These are phyloP conservation scores for Apiospora aurea DNA, from an alignment of 2,329 filamentous ascomycete genomes.

Conservation along the genomic window DNA sequence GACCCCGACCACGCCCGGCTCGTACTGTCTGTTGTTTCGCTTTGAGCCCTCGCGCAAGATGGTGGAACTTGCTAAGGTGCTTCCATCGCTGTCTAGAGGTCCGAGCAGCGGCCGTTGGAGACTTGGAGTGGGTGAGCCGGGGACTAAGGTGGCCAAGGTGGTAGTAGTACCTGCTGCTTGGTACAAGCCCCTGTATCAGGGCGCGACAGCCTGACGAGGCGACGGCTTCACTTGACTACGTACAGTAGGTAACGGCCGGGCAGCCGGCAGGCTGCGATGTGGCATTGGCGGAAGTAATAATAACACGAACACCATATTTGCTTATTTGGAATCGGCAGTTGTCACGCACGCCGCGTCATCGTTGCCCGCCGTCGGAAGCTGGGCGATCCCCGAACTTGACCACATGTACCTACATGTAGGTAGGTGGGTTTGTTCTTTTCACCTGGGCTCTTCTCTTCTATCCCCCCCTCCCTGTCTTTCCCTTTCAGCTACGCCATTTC, in stretches of 20 bases:
- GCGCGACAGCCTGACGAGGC: constrained; percentile 4
- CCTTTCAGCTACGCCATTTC: too few species aligned
- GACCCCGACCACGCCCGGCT: not conserved
- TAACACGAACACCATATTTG: not conserved
- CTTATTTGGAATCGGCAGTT: constrained; percentile 7
- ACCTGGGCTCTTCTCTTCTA: too few species aligned
- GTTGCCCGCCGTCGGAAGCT: not conserved
- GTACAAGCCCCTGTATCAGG: constrained; percentile 16
- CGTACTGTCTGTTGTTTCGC: constrained; percentile 8
- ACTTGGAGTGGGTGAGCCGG: not conserved
- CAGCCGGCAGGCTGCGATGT: not conserved
- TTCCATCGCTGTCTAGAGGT: not conserved
- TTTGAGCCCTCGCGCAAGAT: constrained; percentile 12
- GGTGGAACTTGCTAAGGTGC: constrained; percentile 17
- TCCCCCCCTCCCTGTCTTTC: too few species aligned
- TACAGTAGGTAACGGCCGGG: not conserved
- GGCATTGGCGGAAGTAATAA: too few species aligned
- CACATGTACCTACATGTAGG: not conserved
- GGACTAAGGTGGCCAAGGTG: not conserved
- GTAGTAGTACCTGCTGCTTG: not conserved
- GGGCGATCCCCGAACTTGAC: not conserved
- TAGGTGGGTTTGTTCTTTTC: too few species aligned
- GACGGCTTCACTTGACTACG: not conserved
- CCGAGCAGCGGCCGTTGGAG: constrained; percentile 3
- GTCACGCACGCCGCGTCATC: constrained; percentile 15